Base-by-base conservation (phyloP, 2,329 filamentous ascomycete species). In the Aspergillus brunneoviolaceus region DNA sequence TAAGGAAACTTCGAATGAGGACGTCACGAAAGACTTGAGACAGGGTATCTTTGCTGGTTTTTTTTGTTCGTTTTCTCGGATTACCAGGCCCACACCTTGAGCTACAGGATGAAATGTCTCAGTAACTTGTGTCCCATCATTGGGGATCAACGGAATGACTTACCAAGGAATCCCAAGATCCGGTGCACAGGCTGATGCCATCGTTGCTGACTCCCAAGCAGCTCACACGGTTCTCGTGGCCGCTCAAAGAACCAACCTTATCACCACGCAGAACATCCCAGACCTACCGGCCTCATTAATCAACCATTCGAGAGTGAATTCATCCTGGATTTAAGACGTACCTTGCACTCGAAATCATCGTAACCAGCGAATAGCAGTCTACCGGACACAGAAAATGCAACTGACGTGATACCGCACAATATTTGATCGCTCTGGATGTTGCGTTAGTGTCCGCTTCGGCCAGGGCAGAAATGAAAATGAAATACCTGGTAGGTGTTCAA, bases 291-390 rank as follows among this genome's bases (percentile, higher is more conserved):
- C 25, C 59, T 63, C 29, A 58, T 71, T 62, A 71, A 67, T 71
- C 60, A 69, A 64, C 31, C 25, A 31, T n/a, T 9, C 10, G 35
- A 42, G 39, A 49, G n/a, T 29, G 39, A 54, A 14, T 19, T 11
- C 16, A 45, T 51, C 14, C 25, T 51, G 16, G 29, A 16, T 4
- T 54, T 7, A 45, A 29, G 49, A 71, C 87, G 72, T 82, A 96
- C 94, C 89, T 98, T 99, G 93, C 95, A 99, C 80, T 99, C 95
- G 72, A 96, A 99, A 76, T 99, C 95, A 73, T 99, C 95, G 73
- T 99, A 99, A 68, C 95, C 95, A 58, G 95, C 95, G 76, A 99
- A 99, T 47, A 99, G 82, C 71, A 99, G 82, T 75, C 95, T 88
- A 60, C 95, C 95, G 60, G 95, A 99, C 14, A 99, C 94, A 16